phyloP scores from a whole-genome alignment of 352 stramenopile species.

The Plasmopara halstedii region DNA sequence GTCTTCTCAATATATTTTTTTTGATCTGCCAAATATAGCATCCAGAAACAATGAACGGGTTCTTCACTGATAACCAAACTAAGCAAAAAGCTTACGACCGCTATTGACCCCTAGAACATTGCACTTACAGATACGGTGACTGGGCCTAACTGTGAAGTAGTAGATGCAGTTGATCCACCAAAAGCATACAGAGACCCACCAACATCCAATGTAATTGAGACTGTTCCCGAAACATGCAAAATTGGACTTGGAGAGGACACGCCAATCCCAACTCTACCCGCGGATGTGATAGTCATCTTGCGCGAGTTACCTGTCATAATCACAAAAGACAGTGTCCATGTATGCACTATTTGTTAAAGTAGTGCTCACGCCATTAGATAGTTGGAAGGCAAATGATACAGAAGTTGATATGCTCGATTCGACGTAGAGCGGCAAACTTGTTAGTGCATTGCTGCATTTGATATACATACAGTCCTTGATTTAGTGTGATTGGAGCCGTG shows the following conservation, averaged over 20 bases:
- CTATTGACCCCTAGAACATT: neutral
- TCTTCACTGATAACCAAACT: slow-evolving; percentile 4
- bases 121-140: neutral
- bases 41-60: too few species aligned
- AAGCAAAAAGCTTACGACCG: slow-evolving; percentile 1
- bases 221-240: neutral
- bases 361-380: neutral
- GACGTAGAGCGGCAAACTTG: neutral
- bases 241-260: neutral
- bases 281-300: neutral
- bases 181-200: neutral
- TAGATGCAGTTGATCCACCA: neutral
- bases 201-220: neutral
- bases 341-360: neutral
- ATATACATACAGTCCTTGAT: neutral
- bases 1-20: too few species aligned
- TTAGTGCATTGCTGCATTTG: neutral
- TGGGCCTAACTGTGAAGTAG: neutral
- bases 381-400: neutral
- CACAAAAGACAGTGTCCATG: neutral
- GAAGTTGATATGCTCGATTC: neutral
- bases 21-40: too few species aligned
- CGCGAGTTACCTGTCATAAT: neutral
- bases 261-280: neutral
- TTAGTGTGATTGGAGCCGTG: neutral